Percentiles rank a stretch among this genome's conserved stretches.
Evolutionary conservation across 768 basidiomycete species (phyloP).

Genomic region (Agaricus bisporus): DNA sequence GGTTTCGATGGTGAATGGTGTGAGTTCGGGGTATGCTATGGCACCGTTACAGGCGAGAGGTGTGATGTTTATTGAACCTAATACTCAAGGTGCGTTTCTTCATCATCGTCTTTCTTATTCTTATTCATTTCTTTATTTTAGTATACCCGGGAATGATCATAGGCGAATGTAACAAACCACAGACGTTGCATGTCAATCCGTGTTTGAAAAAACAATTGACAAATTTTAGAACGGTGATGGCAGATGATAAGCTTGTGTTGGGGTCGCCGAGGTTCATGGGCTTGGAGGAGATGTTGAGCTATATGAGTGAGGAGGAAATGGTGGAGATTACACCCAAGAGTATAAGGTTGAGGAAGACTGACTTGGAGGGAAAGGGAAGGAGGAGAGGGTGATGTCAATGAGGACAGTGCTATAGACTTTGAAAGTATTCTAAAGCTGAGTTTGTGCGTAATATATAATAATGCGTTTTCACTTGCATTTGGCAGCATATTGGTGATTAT

Average conservation of each 20-base stretch:
- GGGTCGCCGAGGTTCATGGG: constrained; percentile 37
- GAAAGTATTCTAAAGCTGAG: no score
- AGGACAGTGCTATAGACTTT: no score
- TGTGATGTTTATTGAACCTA: constrained; percentile 37
- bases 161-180: constrained; percentile 40
- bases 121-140: constrained; percentile 12
- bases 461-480: no score
- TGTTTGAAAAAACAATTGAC: constrained; percentile 44
- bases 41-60: constrained; percentile 44
- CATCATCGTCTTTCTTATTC: neutral
- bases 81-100: constrained; percentile 29
- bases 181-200: constrained; percentile 42
- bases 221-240: constrained; percentile 41
- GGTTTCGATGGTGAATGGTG: constrained; percentile 41
- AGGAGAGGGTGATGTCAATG: no score
- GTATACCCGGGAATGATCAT: constrained; percentile 50
- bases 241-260: constrained; percentile 45
- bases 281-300: constrained; percentile 40
- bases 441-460: no score
- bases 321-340: constrained; percentile 40
- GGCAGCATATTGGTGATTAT: no score
- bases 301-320: constrained; percentile 45
- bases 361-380: constrained; percentile 12
- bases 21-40: constrained; percentile 42
- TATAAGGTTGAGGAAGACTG: constrained; percentile 35